Evolutionary conservation across 495 filamentous ascomycete species (phyloP), one percentile per base, ranked within the genome.

Genomic region (Tetracladium setigerum): DNA sequence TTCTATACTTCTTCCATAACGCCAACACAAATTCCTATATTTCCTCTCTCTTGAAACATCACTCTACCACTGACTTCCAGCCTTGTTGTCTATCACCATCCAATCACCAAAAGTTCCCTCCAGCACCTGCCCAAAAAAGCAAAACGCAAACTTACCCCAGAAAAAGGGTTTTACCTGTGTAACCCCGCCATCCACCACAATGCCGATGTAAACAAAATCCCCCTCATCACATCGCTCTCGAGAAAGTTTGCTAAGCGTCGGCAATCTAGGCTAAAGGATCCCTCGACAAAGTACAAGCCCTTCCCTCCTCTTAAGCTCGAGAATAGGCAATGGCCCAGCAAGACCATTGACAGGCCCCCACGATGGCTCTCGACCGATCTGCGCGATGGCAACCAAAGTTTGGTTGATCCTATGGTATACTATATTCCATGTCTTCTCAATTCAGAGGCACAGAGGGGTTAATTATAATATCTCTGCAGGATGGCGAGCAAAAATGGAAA

Each of bases 271-370:
- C 87, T 98, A 66, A 87, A 89, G 64, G 86, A 95, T 62, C 92
- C 92, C 30, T 95, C 86, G 27, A 84, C 72, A 58, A 98, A 98
- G 67, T 98, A 98, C 71, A 84, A 78, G 69, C 71, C 67, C 30
- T 75, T 74, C 63, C 77, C 82, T 56, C 88, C 89, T 36, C 63
- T 96, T 45, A 63, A 89, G 52, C 73, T 98, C 15, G 82, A 84
- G 1, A 76, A 96, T 67, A 83, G 92, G 22, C 82, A 89, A 87
- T 98, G 92, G 92, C 92, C 92, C 9, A 77, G 71, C 51, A 85
- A 87, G 69, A 75, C 74, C 37, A 76, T 92, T 57, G 77, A 83
- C 45, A 88, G 87, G 62, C 72, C 86, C 10, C 88, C 88, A 30
- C 72, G 88, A 60, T 95, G 88, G 88, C 76, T 95, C 54, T 78